Percentiles rank a stretch among this genome's conserved stretches.
phyloP scores from a whole-genome alignment of 2,329 filamentous ascomycete species.

The Trichoderma simmonsii region DNA sequence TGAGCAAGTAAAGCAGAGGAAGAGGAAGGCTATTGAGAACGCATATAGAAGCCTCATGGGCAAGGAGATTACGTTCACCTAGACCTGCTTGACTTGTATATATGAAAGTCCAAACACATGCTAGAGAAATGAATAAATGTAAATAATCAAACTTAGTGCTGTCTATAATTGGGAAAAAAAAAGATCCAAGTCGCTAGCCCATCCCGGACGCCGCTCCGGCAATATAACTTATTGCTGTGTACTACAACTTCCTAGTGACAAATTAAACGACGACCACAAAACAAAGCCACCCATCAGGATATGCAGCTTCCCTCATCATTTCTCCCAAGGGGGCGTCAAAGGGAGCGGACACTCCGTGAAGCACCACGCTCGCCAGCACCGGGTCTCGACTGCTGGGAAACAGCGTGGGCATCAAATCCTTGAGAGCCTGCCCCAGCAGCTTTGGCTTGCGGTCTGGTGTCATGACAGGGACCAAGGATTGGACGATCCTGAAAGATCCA shows the following conservation, averaged over 20 bases:
- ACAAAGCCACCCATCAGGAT: constrained; percentile 90
- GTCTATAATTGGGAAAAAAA: background rate
- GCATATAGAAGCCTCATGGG: constrained; percentile 76
- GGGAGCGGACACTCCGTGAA: constrained; percentile 83
- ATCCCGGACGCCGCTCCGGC: background rate
- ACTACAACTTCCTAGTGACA: background rate
- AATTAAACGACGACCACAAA: constrained; percentile 71
- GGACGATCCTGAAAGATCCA: constrained; percentile 68
- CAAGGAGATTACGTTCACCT: constrained; percentile 63
- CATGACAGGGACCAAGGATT: constrained; percentile 63
- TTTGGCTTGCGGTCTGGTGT: constrained; percentile 39
- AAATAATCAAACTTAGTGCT: background rate
- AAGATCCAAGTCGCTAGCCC: background rate
- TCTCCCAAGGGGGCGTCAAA: constrained; percentile 79
- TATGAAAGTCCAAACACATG: too few relatives aligned
- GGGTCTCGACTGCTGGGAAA: constrained; percentile 86
- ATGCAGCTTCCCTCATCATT: constrained; percentile 75
- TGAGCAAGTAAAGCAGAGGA: constrained; percentile 52
- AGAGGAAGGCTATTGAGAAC: constrained; percentile 75
- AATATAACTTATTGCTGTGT: background rate
- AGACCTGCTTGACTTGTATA: background rate
- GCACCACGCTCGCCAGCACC: constrained; percentile 75
- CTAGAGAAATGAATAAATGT: background rate
- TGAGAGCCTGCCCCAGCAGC: constrained; percentile 71
- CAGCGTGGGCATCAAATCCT: constrained; percentile 69